A percentile compares a stretch with the other conserved stretches of the same genome.
Evolutionary conservation across 1,284 basidiomycete species (phyloP).

Genomic region (Moesziomyces parantarcticus): DNA sequence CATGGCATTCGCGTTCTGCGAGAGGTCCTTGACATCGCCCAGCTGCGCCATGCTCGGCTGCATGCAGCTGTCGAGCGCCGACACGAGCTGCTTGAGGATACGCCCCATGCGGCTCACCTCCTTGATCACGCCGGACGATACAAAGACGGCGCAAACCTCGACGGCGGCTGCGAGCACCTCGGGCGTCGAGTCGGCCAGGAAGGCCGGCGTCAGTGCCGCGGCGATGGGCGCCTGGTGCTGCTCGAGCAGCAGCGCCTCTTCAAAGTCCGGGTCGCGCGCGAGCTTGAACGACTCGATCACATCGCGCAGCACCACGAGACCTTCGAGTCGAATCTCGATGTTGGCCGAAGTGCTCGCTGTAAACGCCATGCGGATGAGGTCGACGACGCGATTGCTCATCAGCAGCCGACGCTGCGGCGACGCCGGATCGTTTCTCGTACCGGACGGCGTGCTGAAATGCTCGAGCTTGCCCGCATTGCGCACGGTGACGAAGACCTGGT

Average conservation of each 20-base stretch:
- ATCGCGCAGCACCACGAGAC: slow-evolving; percentile 86
- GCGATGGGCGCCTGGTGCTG: slow-evolving; percentile 99
- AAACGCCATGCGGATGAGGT: slow-evolving; percentile 97
- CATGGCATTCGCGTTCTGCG: slow-evolving; percentile 94
- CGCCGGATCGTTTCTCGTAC: slow-evolving; percentile 73
- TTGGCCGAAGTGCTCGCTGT: slow-evolving; percentile 95
- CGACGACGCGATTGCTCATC: slow-evolving; percentile 83
- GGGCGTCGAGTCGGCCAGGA: slow-evolving; percentile 91
- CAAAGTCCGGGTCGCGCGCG: slow-evolving; percentile 91
- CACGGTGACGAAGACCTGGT: slow-evolving; percentile 85
- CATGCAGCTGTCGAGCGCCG: slow-evolving; percentile 78
- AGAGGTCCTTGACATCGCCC: slow-evolving; percentile 86
- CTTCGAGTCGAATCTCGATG: slow-evolving; percentile 93
- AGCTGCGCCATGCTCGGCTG: slow-evolving; percentile 85
- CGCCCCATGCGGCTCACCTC: slow-evolving; percentile 91
- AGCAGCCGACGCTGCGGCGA: slow-evolving; percentile 70
- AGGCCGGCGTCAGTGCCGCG: slow-evolving; percentile 96
- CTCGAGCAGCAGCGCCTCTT: slow-evolving; percentile 89
- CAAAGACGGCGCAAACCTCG: slow-evolving; percentile 92
- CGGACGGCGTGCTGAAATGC: slow-evolving; percentile 73
- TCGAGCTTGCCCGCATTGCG: slow-evolving; percentile 73
- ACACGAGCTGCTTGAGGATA: slow-evolving; percentile 82
- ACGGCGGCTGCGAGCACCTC: slow-evolving; percentile 93
- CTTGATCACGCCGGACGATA: slow-evolving; percentile 93
- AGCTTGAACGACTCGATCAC: slow-evolving; percentile 91